Evolutionary conservation across 169 alveolate genomes (phyloP).

Genomic region (Plasmodium adleri): DNA sequence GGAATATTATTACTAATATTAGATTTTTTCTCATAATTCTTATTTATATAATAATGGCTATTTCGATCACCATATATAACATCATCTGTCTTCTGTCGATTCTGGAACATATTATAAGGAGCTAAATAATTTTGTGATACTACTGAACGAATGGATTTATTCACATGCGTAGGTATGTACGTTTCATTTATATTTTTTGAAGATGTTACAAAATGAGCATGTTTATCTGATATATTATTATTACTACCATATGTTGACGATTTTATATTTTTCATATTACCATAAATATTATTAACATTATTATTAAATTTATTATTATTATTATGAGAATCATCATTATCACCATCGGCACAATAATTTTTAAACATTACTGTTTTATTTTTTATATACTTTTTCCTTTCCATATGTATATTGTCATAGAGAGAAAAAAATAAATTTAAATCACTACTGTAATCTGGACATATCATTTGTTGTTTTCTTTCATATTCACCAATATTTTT

Average conservation of each 20-base stretch:
- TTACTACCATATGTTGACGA: not conserved
- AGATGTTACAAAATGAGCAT: not conserved
- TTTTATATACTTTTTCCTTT: not conserved
- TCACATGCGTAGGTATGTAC: not conserved
- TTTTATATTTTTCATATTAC: not conserved
- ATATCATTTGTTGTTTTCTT: slow-evolving; percentile 24
- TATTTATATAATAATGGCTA: not conserved
- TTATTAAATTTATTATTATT: not conserved
- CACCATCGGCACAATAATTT: not conserved
- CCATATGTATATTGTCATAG: slow-evolving; percentile 36
- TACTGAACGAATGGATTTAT: not conserved
- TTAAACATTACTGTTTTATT: not conserved
- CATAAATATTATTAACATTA: not conserved
- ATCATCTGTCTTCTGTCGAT: not conserved
- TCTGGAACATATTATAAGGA: not conserved
- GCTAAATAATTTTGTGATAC: slow-evolving; percentile 1
- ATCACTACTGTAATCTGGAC: slow-evolving; percentile 39
- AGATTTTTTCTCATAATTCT: not conserved
- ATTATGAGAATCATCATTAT: not conserved
- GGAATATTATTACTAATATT: slow-evolving; percentile 1
- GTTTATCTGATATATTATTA: not conserved
- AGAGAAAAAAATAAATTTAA: slow-evolving; percentile 32
- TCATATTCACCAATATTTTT: not conserved
- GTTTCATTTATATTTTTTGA: not conserved
- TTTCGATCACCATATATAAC: not conserved